These are phyloP conservation scores for Lanmaoa rubissima DNA, from an alignment of 768 basidiomycete species.

Conservation along the genomic window DNA sequence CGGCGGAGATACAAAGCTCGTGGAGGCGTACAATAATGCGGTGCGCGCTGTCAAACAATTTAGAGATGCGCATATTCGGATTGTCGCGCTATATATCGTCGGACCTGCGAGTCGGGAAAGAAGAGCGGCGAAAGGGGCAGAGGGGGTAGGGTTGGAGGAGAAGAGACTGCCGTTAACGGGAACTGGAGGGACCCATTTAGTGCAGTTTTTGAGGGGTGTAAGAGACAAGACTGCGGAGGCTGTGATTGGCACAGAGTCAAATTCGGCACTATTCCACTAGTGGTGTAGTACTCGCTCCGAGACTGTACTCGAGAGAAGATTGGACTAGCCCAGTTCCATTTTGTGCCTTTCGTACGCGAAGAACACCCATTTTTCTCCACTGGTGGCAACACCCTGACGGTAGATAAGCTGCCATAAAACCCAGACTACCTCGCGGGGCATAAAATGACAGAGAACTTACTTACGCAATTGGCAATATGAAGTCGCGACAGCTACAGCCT, in stretches of 20 bases:
- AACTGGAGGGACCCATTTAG: conserved; percentile 77
- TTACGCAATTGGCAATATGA: no score
- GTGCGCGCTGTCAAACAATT: conserved; percentile 67
- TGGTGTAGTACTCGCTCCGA: no score
- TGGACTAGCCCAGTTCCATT: no score
- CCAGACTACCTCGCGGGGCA: no score
- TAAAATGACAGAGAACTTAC: no score
- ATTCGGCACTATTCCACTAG: no score
- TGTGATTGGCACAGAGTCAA: conserved; percentile 8
- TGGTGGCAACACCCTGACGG: no score
- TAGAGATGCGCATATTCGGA: conserved; percentile 73
- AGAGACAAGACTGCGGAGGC: conserved; percentile 63
- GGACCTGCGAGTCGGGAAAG: conserved; percentile 49
- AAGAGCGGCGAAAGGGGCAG: background rate
- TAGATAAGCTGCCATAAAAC: no score
- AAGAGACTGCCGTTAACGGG: conserved; percentile 48
- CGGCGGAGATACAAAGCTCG: conserved; percentile 30
- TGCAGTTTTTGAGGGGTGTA: conserved; percentile 72
- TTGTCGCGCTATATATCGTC: conserved; percentile 67
- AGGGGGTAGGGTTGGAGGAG: conserved; percentile 19
- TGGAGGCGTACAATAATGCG: conserved; percentile 61
- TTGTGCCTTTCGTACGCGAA: no score
- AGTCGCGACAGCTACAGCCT: no score
- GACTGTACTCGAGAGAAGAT: no score
- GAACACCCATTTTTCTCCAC: no score